These are phyloP conservation scores for Warburgia ugandensis DNA, from an alignment of 164 flowering plant genomes.

Conservation along the genomic window DNA sequence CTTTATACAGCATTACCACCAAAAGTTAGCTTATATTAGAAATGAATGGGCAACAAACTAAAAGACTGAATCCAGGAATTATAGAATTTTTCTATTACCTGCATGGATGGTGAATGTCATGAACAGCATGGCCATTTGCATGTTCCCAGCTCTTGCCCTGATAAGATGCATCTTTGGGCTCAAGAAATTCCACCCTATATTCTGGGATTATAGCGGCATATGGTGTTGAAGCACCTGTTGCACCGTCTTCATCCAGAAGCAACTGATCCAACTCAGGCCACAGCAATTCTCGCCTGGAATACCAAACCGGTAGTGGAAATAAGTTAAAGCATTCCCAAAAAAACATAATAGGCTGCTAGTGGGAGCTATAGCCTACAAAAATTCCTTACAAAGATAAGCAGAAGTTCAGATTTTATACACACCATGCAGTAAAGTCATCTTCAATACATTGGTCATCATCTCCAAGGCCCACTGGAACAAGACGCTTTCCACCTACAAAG, in stretches of 20 bases:
- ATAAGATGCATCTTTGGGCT: slow-evolving; percentile 32
- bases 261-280: slow-evolving; percentile 96
- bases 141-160: slow-evolving; percentile 38
- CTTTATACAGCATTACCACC: slow-evolving; percentile 39
- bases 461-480: slow-evolving; percentile 85
- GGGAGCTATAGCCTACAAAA: too few species aligned
- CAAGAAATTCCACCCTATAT: slow-evolving; percentile 73
- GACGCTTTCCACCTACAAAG: slow-evolving; percentile 70
- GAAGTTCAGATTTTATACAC: slow-evolving; percentile 6
- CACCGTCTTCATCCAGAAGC: slow-evolving; percentile 74
- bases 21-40: slow-evolving; percentile 2
- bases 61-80: neutral
- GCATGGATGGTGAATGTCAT: slow-evolving; percentile 94
- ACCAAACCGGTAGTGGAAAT: neutral
- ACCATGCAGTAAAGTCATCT: slow-evolving; percentile 98
- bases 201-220: slow-evolving; percentile 89
- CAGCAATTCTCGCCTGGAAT: slow-evolving; percentile 64
- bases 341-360: too few species aligned
- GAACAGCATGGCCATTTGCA: slow-evolving; percentile 69
- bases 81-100: slow-evolving; percentile 31
- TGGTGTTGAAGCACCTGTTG: slow-evolving; percentile 58
- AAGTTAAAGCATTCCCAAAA: neutral
- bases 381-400: neutral
- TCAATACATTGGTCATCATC: slow-evolving; percentile 99
- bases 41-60: too few species aligned